These are phyloP conservation scores for Annulohypoxylon moriforme DNA, from an alignment of 495 filamentous ascomycete species.

Conservation along the genomic window DNA sequence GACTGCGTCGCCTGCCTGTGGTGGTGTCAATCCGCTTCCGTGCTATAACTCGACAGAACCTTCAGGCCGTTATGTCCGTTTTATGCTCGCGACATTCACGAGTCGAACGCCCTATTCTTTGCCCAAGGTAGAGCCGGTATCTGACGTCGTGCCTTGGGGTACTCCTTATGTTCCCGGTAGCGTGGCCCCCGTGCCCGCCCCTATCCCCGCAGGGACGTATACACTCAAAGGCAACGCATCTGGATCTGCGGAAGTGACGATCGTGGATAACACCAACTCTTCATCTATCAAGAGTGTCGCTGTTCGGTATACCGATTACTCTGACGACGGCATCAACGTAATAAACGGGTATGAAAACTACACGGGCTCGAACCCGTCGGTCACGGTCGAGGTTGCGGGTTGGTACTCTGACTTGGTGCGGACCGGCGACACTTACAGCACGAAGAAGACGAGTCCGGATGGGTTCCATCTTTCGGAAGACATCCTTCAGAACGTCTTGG, in stretches of 20 bases:
- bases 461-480: constrained; percentile 39
- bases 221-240: constrained; percentile 29
- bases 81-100: constrained; percentile 38
- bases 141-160: constrained; percentile 41
- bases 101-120: constrained; percentile 25
- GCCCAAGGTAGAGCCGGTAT: constrained; percentile 10
- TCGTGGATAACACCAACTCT: neutral
- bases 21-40: constrained; percentile 37
- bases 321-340: constrained; percentile 38
- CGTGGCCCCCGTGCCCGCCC: neutral
- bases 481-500: constrained; percentile 25
- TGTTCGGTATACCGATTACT: constrained; percentile 37
- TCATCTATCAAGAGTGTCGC: constrained; percentile 16
- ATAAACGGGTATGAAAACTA: constrained; percentile 37
- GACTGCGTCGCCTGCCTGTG: constrained; percentile 30
- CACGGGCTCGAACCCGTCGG: constrained; percentile 4
- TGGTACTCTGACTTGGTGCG: neutral
- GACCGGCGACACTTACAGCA: neutral
- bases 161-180: constrained; percentile 41
- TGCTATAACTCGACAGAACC: constrained; percentile 39
- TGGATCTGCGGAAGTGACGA: constrained; percentile 28
- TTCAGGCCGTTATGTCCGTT: constrained; percentile 25
- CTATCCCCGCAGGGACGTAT: constrained; percentile 12
- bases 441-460: constrained; percentile 30
- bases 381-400: neutral